Evolutionary conservation across 306 rosid species (phyloP).

Genomic region (Cicer judaicum): DNA sequence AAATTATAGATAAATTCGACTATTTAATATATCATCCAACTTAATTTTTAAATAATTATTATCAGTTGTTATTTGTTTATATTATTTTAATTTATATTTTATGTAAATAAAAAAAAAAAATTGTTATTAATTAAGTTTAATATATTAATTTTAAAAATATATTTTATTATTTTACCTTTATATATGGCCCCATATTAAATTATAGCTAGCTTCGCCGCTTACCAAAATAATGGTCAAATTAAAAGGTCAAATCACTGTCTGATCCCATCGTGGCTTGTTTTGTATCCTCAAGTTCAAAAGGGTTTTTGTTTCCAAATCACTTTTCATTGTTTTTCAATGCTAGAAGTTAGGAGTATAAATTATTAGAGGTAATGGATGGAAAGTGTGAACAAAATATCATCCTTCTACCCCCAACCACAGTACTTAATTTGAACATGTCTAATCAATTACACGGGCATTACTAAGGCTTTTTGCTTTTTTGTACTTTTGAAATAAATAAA

Average conservation of each 20-base stretch:
- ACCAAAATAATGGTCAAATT: slow-evolving; percentile 23
- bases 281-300: slow-evolving; percentile 49
- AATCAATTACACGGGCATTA: slow-evolving; percentile 23
- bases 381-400: slow-evolving; percentile 35
- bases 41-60: too few species aligned
- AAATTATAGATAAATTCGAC: too few species aligned
- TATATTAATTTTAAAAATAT: too few species aligned
- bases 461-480: slow-evolving; percentile 31
- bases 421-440: slow-evolving; percentile 35
- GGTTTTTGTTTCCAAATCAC: slow-evolving; percentile 48
- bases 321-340: slow-evolving; percentile 33
- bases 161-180: too few species aligned
- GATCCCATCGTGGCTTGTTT: slow-evolving; percentile 44
- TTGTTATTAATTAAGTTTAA: too few species aligned
- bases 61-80: too few species aligned
- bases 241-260: slow-evolving; percentile 44
- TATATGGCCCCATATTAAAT: too few species aligned
- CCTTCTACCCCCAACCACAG: slow-evolving; percentile 12
- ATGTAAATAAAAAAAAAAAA: too few species aligned
- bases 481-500: slow-evolving; percentile 43
- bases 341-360: slow-evolving; percentile 39
- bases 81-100: too few species aligned
- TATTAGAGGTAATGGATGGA: slow-evolving; percentile 46
- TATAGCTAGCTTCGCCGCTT: too few species aligned
- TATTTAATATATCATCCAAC: too few species aligned